Base-by-base conservation (phyloP, 1,284 basidiomycete genomes). In the Pseudomicrostroma phylloplanum region DNA sequence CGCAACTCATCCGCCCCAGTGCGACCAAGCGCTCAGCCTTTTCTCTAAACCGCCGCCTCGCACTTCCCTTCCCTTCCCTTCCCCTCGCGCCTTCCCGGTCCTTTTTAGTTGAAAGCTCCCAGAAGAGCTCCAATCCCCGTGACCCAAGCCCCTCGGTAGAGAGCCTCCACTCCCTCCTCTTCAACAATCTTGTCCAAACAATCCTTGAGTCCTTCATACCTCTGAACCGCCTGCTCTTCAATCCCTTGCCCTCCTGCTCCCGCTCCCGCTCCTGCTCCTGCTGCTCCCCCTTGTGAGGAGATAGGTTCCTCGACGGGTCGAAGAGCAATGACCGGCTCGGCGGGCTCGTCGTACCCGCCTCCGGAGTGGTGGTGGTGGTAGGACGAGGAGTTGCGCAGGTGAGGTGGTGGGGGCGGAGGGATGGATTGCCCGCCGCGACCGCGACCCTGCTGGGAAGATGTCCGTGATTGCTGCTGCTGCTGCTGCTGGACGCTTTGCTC, bases 111-210 rank as follows among this genome's bases (percentile, higher is more conserved):
- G 21, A 54, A 25, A 6, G 17, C 51, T 7, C 51, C 51, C 13
- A 54, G 15, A 6, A 54, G 26, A 3, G 51, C 58, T 8, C 67
- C 70, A 13, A 70, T n/a, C 17, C 76, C 42, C 15, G 74, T 77
- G 13, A 74, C 74, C 67, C 70, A 72, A 41, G 69, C 69, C 6
- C 76, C 76, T 42, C 76, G 66, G 26, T 68, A 66, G 17, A 78
- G 63, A 61, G 73, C 71, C 67, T 78, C 76, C 42, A 71, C 43
- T 2, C 76, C 76, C 26, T 78, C 76, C 58, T 78, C 76, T 17
- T 74, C 74, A 25, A 70, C 65, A 69, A 78, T 72, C 66, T 77
- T 75, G 60, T 67, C 71, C n/a, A 72, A 57, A 60, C 75, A 77
- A 61, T 78, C 76, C 36, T 67, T 57, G 25, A 76, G 46, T 7